Percentiles rank a stretch among this genome's conserved stretches.
These are phyloP conservation scores for Cynara cardunculus DNA, from an alignment of 129 eudicot species.

Conservation along the genomic window DNA sequence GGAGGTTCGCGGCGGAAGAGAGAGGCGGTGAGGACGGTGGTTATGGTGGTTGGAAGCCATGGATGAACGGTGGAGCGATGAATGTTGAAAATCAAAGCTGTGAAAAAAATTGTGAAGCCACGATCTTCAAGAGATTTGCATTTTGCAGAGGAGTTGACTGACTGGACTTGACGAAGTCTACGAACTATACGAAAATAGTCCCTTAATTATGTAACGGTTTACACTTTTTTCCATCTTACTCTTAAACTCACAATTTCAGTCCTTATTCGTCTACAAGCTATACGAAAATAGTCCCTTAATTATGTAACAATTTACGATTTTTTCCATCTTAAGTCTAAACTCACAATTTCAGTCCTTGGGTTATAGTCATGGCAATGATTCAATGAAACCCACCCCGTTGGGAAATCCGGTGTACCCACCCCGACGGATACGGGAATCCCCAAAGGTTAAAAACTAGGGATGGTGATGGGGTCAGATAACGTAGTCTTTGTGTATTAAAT, in stretches of 20 bases:
- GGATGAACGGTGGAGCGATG: conserved; percentile 3
- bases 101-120: not conserved
- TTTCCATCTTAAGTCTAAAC: too few relatives aligned
- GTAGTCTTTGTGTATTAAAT: too few relatives aligned
- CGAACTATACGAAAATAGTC: not conserved
- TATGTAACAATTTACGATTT: not conserved
- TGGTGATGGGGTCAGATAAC: too few relatives aligned
- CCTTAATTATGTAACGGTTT: not conserved
- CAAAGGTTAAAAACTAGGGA: too few relatives aligned
- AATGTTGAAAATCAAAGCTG: not conserved
- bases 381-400: too few relatives aligned
- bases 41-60: conserved; percentile 51
- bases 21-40: conserved; percentile 70
- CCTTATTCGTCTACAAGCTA: not conserved
- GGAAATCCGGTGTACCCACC: too few relatives aligned
- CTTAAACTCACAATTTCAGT: too few relatives aligned
- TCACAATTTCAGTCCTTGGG: too few relatives aligned
- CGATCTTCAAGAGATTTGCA: not conserved
- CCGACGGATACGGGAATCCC: too few relatives aligned
- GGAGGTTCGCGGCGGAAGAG: conserved; percentile 54
- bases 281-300: not conserved
- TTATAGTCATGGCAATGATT: too few relatives aligned
- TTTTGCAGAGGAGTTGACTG: conserved; percentile 22
- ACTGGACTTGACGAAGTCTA: conserved; percentile 4
- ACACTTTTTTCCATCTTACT: not conserved